phyloP scores from a whole-genome alignment of 768 basidiomycete species.

The Lactarius tabidus region DNA sequence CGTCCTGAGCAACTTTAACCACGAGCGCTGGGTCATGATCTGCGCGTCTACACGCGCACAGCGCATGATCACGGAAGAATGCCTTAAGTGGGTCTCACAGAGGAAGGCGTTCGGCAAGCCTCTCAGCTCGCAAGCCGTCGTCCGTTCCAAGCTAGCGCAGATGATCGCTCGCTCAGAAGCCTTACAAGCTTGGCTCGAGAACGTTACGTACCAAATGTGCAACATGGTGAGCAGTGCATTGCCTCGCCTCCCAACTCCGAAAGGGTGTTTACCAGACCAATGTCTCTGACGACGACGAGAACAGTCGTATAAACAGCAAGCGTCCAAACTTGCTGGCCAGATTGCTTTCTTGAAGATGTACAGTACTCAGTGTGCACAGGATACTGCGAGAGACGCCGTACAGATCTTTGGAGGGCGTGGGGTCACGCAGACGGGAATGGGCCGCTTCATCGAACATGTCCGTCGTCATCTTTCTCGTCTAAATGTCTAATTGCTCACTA shows the following conservation, averaged over 20 bases:
- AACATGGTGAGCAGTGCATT: conserved; percentile 53
- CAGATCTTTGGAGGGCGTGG: conserved; percentile 85
- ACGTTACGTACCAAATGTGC: conserved; percentile 82
- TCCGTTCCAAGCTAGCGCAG: conserved; percentile 80
- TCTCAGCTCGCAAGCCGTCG: conserved; percentile 76
- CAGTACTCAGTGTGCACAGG: conserved; percentile 67
- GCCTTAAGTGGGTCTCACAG: conserved; percentile 71
- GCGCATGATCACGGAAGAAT: conserved; percentile 73
- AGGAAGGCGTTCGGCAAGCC: conserved; percentile 93
- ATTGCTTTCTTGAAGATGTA: conserved; percentile 81
- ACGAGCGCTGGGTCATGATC: conserved; percentile 92
- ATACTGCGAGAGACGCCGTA: conserved; percentile 77
- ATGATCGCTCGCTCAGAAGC: conserved; percentile 88
- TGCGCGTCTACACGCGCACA: conserved; percentile 63
- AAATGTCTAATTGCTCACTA: neutral
- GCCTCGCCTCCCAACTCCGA: neutral
- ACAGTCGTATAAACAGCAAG: conserved; percentile 68
- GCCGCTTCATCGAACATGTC: conserved; percentile 67
- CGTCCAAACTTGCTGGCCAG: conserved; percentile 69
- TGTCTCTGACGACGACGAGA: conserved; percentile 21
- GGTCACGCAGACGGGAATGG: conserved; percentile 85
- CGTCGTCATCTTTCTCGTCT: conserved; percentile 27
- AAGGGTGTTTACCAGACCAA: neutral
- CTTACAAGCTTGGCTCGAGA: conserved; percentile 81
- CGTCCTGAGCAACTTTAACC: conserved; percentile 83